A percentile compares a stretch with the other conserved stretches of the same genome.
phyloP scores from a whole-genome alignment of 2,329 filamentous ascomycete genomes.

The Graphiopsis chlorocephala region DNA sequence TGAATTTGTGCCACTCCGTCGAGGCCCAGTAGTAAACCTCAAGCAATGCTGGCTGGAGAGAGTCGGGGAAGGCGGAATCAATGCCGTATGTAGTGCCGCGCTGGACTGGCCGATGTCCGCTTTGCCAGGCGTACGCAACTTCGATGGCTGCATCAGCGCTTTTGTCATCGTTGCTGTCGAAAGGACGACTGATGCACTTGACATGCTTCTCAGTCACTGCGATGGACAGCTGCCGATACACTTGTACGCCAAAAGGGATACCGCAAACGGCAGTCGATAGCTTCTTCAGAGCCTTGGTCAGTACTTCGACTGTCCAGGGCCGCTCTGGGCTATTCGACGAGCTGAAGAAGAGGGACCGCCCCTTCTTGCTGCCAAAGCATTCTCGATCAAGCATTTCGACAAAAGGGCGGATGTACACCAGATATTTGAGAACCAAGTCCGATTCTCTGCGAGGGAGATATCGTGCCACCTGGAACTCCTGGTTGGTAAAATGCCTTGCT shows the following conservation, averaged over 20 bases:
- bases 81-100: slow-evolving; percentile 15
- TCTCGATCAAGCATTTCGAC: not conserved
- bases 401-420: not conserved
- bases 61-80: slow-evolving; percentile 16
- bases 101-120: slow-evolving; percentile 14
- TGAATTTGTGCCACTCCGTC: slow-evolving; percentile 2
- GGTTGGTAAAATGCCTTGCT: slow-evolving; percentile 3
- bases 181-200: slow-evolving; percentile 13
- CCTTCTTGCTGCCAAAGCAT: not conserved
- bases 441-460: not conserved
- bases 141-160: slow-evolving; percentile 5
- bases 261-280: not conserved
- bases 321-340: not conserved
- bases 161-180: slow-evolving; percentile 16
- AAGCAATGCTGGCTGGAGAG: slow-evolving; percentile 15
- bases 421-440: not conserved
- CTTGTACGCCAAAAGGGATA: not conserved
- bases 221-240: slow-evolving; percentile 17
- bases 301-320: not conserved
- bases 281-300: not conserved
- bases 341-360: not conserved
- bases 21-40: slow-evolving; percentile 14
- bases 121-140: slow-evolving; percentile 18
- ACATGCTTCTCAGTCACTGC: slow-evolving; percentile 16
- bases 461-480: slow-evolving; percentile 16